A percentile compares a stretch with the other conserved stretches of the same genome.
Conservation (phyloP, 306 rosid genomes). For the Dalbergia oliveri region DNA sequence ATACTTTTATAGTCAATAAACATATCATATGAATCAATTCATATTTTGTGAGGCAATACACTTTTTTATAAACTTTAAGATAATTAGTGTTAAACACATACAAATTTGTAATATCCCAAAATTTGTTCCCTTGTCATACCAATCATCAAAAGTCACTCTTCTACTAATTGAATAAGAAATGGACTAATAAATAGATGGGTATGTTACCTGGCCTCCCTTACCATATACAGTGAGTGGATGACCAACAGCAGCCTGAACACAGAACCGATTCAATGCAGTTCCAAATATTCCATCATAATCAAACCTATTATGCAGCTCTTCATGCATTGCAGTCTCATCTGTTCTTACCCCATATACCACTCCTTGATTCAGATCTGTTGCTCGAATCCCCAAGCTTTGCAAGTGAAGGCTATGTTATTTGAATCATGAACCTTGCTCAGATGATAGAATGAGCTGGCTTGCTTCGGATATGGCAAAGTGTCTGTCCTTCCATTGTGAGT, state of each 20-base stretch:
- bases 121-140: background rate
- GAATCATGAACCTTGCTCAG: constrained; percentile 98
- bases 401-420: constrained; percentile 94
- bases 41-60: background rate
- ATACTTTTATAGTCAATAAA: background rate
- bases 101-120: background rate
- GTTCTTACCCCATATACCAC: constrained; percentile 93
- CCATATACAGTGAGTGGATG: constrained; percentile 99
- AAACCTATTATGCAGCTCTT: constrained; percentile 78
- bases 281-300: constrained; percentile 97
- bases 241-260: constrained; percentile 96
- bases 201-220: constrained; percentile 97
- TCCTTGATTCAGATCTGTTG: constrained; percentile 96
- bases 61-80: background rate
- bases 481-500: constrained; percentile 97
- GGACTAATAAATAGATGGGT: background rate
- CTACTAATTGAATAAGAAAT: constrained; percentile 24
- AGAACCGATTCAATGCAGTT: constrained; percentile 94
- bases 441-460: constrained; percentile 98
- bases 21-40: background rate
- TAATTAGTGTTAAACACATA: constrained; percentile 2
- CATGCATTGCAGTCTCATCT: constrained; percentile 88
- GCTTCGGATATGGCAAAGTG: constrained; percentile 95
- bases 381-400: constrained; percentile 99
- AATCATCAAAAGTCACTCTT: constrained; percentile 27